Base-by-base conservation (phyloP, 179 eudicot genomes). In the Patellifolia procumbens region DNA sequence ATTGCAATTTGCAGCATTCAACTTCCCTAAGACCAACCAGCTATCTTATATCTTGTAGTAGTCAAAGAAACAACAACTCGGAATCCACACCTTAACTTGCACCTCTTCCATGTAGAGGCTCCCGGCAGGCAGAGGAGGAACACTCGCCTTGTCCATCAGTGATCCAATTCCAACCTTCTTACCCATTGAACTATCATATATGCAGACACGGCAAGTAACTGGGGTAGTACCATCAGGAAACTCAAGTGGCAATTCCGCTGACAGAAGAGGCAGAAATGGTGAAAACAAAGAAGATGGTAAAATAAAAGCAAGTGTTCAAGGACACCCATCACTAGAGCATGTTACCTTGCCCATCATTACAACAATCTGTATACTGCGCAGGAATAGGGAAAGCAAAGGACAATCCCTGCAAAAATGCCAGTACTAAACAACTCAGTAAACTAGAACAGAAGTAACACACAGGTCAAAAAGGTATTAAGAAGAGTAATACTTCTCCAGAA, bases 191-290 rank as follows among this genome's bases (percentile, higher is more conserved):
- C 91, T 85, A 79, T 95, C 99, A 78, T 90, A 95, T 68, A 95
- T 85, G 81, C 92, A 91, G 59, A 95, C 99, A 78, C 99, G 97
- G 82, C 95, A 93, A 9, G 99, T 87, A 65, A 93, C 98, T 55
- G 99, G 98, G 46, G 99, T 93, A 24, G 99, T 95, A 68, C 99
- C 99, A 87, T 95, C 98, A 1, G 99, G 99, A 81, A 95, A 95
- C 87, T 93, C 99, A 79, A 95, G 82, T 17, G 99, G 99, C 75
- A 93, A 80, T 77, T 88, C 98, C 80, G 92, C 99, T 95, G 82
- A 79, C 49, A 31, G 68, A 37, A 76, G 49, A 10, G 70, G 22
- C 3, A n/a, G 71, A 61, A 31, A 67, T n/a, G 45, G 48, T 46
- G 49, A 52, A 35, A 62, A 62, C 70, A 49, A n/a, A 32, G 20